Conservation (phyloP, 2,329 filamentous ascomycete species). For the Penicillium hesseltinei region DNA sequence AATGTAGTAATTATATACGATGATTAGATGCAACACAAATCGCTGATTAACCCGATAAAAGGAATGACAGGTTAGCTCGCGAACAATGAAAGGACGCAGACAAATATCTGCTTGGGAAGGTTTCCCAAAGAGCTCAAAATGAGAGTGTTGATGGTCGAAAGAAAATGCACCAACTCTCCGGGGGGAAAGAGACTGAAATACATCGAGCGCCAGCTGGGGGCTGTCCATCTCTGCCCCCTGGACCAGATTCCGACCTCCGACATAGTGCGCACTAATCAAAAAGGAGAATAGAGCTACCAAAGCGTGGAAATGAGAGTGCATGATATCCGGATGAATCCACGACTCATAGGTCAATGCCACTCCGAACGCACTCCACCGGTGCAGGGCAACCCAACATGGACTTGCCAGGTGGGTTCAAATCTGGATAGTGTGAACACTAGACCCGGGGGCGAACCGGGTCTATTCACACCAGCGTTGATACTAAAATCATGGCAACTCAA, state of each 20-base stretch:
- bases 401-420: neutral
- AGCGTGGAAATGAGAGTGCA: conserved; percentile 7
- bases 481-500: neutral
- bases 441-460: neutral
- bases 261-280: conserved; percentile 4
- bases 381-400: neutral
- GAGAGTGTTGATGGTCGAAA: conserved; percentile 9
- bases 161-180: conserved; percentile 6
- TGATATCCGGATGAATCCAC: neutral
- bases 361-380: neutral
- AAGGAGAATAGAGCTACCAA: conserved; percentile 2
- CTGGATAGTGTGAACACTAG: conserved; percentile 1
- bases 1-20: conserved; percentile 23
- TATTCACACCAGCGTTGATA: neutral
- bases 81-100: conserved; percentile 58
- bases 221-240: conserved; percentile 2
- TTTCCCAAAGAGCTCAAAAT: conserved; percentile 18
- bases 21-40: conserved; percentile 33
- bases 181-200: conserved; percentile 8
- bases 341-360: neutral
- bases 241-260: conserved; percentile 6
- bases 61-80: conserved; percentile 32
- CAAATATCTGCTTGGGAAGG: conserved; percentile 37
- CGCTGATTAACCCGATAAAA: conserved; percentile 30
- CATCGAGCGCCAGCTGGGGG: neutral